Evolutionary conservation across 805 yeast genomes (phyloP), one percentile per base, ranked within the genome.

Genomic region (Candida nitratophila): DNA sequence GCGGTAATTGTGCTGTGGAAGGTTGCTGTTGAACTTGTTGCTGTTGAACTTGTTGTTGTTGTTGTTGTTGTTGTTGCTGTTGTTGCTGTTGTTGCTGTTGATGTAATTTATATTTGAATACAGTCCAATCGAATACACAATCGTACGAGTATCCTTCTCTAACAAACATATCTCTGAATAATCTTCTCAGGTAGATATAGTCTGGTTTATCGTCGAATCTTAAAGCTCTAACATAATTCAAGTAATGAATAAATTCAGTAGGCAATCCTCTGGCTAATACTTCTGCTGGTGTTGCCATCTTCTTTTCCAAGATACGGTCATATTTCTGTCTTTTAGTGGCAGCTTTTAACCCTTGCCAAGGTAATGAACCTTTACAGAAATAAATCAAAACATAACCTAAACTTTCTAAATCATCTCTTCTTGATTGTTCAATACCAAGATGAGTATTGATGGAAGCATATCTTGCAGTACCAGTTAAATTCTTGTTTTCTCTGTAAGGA

Each of bases 331-430:
- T 86, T 70, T 91, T 91, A 15, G 96, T 88, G 22, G 91, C 93
- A 34, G 98, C 99, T 67, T 89, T 89, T 58, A 91, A 76, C 4
- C 99, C 99, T 68, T 91, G 99, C 99, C 99, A 91, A 44, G 99
- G 99, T 57, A 91, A 77, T 16, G 95, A 85, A 37, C 99, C 98
- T 46, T 96, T 80, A 65, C 96, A 85, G 63, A 91, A 93, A 68
- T 91, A 91, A 55, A 91, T 86, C 55, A 93, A 74, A 43, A 91
- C 97, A 61, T 91, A 91, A 41, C 96, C 98, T 59, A 91, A 76
- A 49, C 93, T 83, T 69, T 93, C 99, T 56, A 91, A 75, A 64
- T 91, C 99, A 66, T 91, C 99, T 64, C 99, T 80, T 70, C 99
- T 81, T 55, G 89, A 81, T 68, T 91, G 99, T 64, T 91, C 99